Conservation (phyloP, 768 basidiomycete species). For the Pulveroboletus sp. region DNA sequence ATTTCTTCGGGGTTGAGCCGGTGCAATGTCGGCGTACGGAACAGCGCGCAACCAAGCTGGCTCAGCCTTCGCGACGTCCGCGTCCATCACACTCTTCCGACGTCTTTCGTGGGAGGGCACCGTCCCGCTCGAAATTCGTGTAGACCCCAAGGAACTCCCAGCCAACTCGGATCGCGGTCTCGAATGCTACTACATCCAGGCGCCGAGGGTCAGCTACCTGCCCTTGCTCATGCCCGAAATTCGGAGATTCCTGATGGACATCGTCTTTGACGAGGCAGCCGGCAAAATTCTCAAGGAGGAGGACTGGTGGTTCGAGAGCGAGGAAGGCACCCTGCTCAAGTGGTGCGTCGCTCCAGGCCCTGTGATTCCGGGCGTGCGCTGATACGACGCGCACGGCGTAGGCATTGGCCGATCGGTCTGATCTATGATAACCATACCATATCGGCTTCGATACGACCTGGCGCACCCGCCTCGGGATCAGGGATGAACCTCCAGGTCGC, state of each 20-base stretch:
- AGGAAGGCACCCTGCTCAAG: conserved; percentile 75
- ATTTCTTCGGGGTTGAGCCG: too few species aligned
- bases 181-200: conserved; percentile 88
- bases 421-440: conserved; percentile 85
- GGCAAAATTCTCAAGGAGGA: conserved; percentile 75
- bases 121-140: conserved; percentile 83
- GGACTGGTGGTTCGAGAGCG: conserved; percentile 97
- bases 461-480: conserved; percentile 37
- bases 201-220: conserved; percentile 89
- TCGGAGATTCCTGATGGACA: conserved; percentile 81
- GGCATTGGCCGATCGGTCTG: conserved; percentile 98
- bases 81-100: conserved; percentile 79
- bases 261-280: conserved; percentile 86
- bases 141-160: conserved; percentile 85
- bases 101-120: conserved; percentile 89
- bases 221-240: conserved; percentile 89
- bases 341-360: conserved; percentile 54
- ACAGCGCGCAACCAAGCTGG: conserved; percentile 46
- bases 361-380: background rate
- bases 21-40: conserved; percentile 55
- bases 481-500: conserved; percentile 36
- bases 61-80: conserved; percentile 47
- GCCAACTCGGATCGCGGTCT: conserved; percentile 85
- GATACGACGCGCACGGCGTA: conserved; percentile 32
- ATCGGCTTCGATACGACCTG: conserved; percentile 49